Conservation (phyloP, 495 filamentous ascomycete genomes). For the Coniosporium apollinis region DNA sequence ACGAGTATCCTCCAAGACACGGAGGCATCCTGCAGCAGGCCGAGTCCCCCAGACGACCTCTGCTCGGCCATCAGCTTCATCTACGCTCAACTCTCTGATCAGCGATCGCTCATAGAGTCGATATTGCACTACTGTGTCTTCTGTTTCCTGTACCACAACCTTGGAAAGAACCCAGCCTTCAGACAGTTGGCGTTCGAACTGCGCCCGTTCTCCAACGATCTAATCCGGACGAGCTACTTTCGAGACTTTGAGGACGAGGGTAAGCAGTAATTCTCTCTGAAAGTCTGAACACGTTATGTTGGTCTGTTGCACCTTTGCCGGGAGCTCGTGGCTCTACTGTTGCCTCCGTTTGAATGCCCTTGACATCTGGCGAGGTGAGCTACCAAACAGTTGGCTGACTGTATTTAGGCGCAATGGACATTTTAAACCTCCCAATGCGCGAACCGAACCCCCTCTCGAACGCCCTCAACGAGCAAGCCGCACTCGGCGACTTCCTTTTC, state of each 20-base stretch:
- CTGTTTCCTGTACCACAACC: constrained; percentile 14
- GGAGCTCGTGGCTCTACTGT: no score
- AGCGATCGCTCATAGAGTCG: constrained; percentile 12
- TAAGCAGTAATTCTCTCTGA: constrained; percentile 7
- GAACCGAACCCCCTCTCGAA: background rate
- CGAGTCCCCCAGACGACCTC: constrained; percentile 14
- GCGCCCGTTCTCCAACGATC: constrained; percentile 15
- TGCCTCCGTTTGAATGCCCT: background rate
- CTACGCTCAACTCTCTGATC: constrained; percentile 13
- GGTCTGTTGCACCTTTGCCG: no score
- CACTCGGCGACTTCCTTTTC: no score
- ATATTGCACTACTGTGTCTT: constrained; percentile 20
- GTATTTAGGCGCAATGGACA: background rate
- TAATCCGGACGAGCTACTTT: constrained; percentile 13
- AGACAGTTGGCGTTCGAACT: constrained; percentile 10
- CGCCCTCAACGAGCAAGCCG: background rate
- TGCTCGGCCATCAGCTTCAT: constrained; percentile 17
- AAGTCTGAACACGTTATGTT: background rate
- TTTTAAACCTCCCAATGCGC: background rate
- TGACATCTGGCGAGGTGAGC: background rate
- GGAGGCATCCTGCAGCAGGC: constrained; percentile 12
- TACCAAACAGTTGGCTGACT: background rate
- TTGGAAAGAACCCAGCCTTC: constrained; percentile 14
- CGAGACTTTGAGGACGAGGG: constrained; percentile 18
- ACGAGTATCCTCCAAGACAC: constrained; percentile 16